phyloP scores from a whole-genome alignment of 2,329 filamentous ascomycete species.

The Trichoderma guizhouense region DNA sequence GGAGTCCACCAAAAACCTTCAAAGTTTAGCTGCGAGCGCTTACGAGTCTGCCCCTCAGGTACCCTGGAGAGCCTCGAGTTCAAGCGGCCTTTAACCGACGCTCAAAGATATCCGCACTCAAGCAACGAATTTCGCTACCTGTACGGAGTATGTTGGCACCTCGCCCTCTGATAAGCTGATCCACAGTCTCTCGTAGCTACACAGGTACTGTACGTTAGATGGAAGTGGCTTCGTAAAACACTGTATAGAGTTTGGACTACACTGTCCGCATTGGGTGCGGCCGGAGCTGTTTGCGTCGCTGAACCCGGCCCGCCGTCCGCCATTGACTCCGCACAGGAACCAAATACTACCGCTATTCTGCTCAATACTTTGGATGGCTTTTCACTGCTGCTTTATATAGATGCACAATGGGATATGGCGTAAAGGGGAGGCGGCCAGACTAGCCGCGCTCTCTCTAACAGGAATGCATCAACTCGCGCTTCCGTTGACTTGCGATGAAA shows the following conservation, averaged over 20 bases:
- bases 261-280: background rate
- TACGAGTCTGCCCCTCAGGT: background rate
- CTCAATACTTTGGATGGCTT: background rate
- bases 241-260: background rate
- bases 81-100: background rate
- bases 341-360: background rate
- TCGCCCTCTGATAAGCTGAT: background rate
- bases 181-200: background rate
- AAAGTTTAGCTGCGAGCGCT: background rate
- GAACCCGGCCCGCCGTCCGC: background rate
- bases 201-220: background rate
- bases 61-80: background rate
- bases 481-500: conserved; percentile 13
- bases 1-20: background rate
- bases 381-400: background rate
- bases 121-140: background rate
- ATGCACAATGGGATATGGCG: background rate
- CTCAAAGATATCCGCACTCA: background rate
- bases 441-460: background rate
- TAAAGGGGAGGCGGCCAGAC: background rate
- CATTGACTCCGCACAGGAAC: background rate
- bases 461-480: conserved; percentile 1
- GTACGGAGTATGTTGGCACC: background rate
- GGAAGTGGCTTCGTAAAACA: background rate
- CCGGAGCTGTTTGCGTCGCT: background rate